These are phyloP conservation scores for Fimicolochytrium jonesii DNA, from an alignment of 192 early-diverging fungal species.

Conservation along the genomic window DNA sequence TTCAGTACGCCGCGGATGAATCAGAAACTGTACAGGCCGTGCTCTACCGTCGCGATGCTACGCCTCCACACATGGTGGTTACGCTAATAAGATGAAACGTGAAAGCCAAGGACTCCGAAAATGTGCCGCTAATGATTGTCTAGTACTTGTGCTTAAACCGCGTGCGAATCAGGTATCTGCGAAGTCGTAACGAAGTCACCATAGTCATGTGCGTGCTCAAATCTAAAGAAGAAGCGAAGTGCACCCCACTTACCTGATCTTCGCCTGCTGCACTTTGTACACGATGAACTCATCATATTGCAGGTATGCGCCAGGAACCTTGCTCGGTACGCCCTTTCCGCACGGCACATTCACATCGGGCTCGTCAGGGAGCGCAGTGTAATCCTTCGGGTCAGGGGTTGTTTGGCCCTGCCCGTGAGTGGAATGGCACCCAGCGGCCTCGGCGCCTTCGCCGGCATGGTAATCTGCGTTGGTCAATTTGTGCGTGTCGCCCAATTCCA, in stretches of 20 bases:
- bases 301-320: conserved; percentile 25
- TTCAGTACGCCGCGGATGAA: no score
- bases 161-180: conserved; percentile 6
- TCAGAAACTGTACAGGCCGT: no score
- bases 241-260: conserved; percentile 53
- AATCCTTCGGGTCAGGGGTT: conserved; percentile 48
- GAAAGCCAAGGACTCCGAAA: no score
- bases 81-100: no score
- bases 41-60: no score
- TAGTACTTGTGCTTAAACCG: conserved; percentile 6
- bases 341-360: conserved; percentile 50
- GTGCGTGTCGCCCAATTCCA: conserved; percentile 60
- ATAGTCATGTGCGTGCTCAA: not conserved
- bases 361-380: conserved; percentile 27
- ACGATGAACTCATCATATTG: conserved; percentile 79
- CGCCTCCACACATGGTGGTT: no score
- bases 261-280: conserved; percentile 64
- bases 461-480: conserved; percentile 41
- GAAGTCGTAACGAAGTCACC: not conserved
- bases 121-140: no score
- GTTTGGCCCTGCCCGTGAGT: conserved; percentile 60
- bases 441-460: conserved; percentile 41
- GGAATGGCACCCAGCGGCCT: conserved; percentile 45
- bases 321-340: conserved; percentile 29
- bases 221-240: not conserved